phyloP scores from a whole-genome alignment of 306 rosid species.

The Cajanus cajan region DNA sequence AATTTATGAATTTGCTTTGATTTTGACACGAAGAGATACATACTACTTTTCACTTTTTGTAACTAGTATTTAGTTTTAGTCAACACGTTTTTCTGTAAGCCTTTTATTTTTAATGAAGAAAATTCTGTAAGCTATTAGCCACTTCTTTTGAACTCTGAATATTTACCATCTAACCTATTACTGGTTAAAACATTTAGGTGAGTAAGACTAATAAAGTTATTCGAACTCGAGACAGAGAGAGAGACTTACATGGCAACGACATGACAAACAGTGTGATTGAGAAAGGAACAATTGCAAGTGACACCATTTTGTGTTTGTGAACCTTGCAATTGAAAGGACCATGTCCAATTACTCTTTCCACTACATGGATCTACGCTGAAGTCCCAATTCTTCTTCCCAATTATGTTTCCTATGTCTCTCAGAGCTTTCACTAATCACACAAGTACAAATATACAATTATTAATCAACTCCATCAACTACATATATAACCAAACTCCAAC shows the following conservation, averaged over 20 bases:
- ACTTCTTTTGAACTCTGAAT: background rate
- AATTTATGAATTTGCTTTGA: no score
- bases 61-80: no score
- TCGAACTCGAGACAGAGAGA: background rate
- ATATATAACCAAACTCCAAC: background rate
- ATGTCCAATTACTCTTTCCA: constrained; percentile 25
- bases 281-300: constrained; percentile 41
- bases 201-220: no score
- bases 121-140: background rate
- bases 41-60: no score
- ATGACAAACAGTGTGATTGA: constrained; percentile 43
- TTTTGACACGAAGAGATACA: no score
- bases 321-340: background rate
- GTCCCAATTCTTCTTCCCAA: constrained; percentile 49
- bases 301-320: constrained; percentile 15
- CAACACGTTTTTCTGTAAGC: no score
- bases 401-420: constrained; percentile 34
- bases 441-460: background rate
- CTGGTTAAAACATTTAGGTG: no score
- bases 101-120: no score
- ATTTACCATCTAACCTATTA: no score
- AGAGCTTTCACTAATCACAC: constrained; percentile 36
- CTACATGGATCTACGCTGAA: constrained; percentile 57
- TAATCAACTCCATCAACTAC: background rate
- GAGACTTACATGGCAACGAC: constrained; percentile 42